These are phyloP conservation scores for Citeromyces siamensis DNA, from an alignment of 1,139 yeast genomes.

Conservation along the genomic window DNA sequence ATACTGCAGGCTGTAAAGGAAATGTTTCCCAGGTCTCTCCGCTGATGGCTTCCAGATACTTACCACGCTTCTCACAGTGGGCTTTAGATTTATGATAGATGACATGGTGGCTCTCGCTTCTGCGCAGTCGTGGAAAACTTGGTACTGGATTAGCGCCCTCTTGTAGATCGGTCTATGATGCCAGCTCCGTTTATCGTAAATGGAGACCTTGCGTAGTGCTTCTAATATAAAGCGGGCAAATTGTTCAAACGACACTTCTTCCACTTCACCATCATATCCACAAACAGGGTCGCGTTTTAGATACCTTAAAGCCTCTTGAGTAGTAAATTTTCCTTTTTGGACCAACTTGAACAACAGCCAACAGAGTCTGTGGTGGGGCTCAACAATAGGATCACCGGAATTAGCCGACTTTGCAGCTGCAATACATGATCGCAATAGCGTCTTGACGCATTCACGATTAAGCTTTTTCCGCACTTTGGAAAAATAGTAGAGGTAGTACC, in stretches of 20 bases:
- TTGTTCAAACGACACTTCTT: conserved; percentile 13
- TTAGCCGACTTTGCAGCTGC: conserved; percentile 28
- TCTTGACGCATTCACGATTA: conserved; percentile 21
- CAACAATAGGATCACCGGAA: conserved; percentile 46
- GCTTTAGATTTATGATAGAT: conserved; percentile 48
- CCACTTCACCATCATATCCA: conserved; percentile 8
- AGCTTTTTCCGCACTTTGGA: conserved; percentile 51
- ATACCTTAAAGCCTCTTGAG: conserved; percentile 24
- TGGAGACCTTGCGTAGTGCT: conserved; percentile 25
- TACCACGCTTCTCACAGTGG: conserved; percentile 60
- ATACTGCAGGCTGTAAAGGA: conserved; percentile 64
- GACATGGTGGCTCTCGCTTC: conserved; percentile 58
- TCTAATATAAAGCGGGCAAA: conserved; percentile 11
- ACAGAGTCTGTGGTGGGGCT: conserved; percentile 62
- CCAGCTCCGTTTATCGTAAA: conserved; percentile 77
- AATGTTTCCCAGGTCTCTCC: conserved; percentile 92
- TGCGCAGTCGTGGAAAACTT: conserved; percentile 36
- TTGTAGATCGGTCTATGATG: conserved; percentile 78
- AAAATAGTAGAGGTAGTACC: conserved; percentile 50
- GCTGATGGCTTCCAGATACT: conserved; percentile 89
- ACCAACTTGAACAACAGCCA: conserved; percentile 49
- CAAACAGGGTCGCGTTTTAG: conserved; percentile 25
- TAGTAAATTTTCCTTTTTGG: conserved; percentile 20
- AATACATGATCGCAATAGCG: conserved; percentile 27
- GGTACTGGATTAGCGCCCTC: conserved; percentile 49